Conservation (phyloP, 2,329 filamentous ascomycete species). For the Stagonosporopsis cucurbitacearum region DNA sequence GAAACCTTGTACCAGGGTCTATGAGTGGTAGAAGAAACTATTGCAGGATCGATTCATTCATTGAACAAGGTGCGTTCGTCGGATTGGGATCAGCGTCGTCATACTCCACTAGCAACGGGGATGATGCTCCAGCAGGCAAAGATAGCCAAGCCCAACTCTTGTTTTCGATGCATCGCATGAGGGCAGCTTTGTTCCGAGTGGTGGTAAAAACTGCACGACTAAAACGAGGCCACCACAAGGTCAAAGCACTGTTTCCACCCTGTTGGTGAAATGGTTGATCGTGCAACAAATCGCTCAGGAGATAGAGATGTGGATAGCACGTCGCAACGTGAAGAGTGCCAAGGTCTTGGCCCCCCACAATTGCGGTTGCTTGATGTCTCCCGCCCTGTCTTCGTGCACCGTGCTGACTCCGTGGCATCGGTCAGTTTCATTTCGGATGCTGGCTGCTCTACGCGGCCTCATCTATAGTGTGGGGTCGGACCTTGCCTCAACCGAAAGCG, state of each 20-base stretch:
- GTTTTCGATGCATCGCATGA: not conserved
- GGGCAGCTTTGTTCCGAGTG: not conserved
- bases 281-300: conserved; percentile 16
- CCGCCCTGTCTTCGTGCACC: not conserved
- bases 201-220: not conserved
- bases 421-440: conserved; percentile 6
- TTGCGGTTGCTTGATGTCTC: conserved; percentile 6
- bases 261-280: conserved; percentile 2
- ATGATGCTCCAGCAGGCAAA: conserved; percentile 1
- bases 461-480: conserved; percentile 13
- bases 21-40: conserved; percentile 19
- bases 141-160: conserved; percentile 7
- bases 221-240: not conserved
- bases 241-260: conserved; percentile 12
- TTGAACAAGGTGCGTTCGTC: not conserved
- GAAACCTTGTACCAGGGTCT: conserved; percentile 2
- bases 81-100: conserved; percentile 15
- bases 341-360: conserved; percentile 12
- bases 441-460: conserved; percentile 15
- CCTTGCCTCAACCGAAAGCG: not conserved
- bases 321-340: conserved; percentile 8
- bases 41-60: conserved; percentile 3
- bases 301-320: conserved; percentile 6
- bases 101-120: conserved; percentile 2
- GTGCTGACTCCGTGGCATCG: conserved; percentile 3